phyloP scores from a whole-genome alignment of 306 rosid genomes.

The Cicer arietinum region DNA sequence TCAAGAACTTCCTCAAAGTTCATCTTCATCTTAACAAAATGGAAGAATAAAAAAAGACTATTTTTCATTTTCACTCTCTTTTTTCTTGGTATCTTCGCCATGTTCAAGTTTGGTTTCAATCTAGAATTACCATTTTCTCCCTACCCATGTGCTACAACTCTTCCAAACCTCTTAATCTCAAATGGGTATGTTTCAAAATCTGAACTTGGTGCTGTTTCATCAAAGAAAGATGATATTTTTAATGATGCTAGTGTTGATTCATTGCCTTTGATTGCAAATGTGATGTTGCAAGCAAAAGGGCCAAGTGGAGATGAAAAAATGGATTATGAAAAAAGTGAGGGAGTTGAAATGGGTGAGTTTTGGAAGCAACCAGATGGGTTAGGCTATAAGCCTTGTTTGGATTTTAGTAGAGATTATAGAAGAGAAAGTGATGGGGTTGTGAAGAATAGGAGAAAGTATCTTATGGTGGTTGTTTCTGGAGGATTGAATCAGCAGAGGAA shows the following conservation, averaged over 20 bases:
- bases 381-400: conserved; percentile 82
- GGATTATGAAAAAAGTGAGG: conserved; percentile 16
- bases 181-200: conserved; percentile 47
- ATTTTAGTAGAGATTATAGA: conserved; percentile 64
- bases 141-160: conserved; percentile 61
- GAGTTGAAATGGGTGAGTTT: conserved; percentile 52
- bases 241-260: background rate
- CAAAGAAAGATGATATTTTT: conserved; percentile 41
- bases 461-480: conserved; percentile 94
- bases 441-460: conserved; percentile 65
- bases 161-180: conserved; percentile 36
- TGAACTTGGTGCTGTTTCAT: conserved; percentile 36
- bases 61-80: conserved; percentile 62
- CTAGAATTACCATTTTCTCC: conserved; percentile 51
- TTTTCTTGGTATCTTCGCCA: conserved; percentile 55
- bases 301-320: conserved; percentile 23
- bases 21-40: conserved; percentile 43
- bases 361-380: conserved; percentile 93
- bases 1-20: conserved; percentile 46
- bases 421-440: conserved; percentile 61
- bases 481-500: conserved; percentile 98
- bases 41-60: conserved; percentile 48
- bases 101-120: conserved; percentile 57
- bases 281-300: conserved; percentile 42
- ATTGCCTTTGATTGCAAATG: conserved; percentile 47